Percentiles rank a stretch among this genome's conserved stretches.
Evolutionary conservation across 805 yeast species (phyloP).

Genomic region (Spathaspora sp.): DNA sequence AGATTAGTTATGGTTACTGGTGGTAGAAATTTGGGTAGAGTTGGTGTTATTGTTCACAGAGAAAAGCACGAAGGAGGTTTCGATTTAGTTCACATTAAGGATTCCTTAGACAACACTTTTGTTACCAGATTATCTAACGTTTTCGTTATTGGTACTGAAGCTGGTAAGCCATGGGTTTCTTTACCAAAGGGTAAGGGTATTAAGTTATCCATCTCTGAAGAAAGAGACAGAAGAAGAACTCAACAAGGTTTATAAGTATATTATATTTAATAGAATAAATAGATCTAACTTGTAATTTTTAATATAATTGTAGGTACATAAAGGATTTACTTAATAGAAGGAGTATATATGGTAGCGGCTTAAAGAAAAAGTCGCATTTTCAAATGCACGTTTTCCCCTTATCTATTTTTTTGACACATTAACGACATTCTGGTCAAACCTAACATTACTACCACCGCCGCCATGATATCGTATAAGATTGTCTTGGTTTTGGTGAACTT

Average conservation of each 20-base stretch:
- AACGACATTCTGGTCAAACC: neutral
- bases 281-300: neutral
- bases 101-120: slow-evolving; percentile 38
- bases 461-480: neutral
- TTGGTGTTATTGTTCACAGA: slow-evolving; percentile 41
- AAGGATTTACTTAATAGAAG: too few species aligned
- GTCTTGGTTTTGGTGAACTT: neutral
- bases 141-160: slow-evolving; percentile 39
- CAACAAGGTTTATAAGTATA: slow-evolving; percentile 31
- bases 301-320: neutral
- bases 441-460: neutral
- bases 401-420: too few species aligned
- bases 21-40: slow-evolving; percentile 42
- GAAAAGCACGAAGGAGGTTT: slow-evolving; percentile 43
- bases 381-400: too few species aligned
- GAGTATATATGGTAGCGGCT: too few species aligned
- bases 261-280: neutral
- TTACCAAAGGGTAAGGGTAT: slow-evolving; percentile 46
- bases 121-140: slow-evolving; percentile 41
- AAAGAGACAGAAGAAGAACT: slow-evolving; percentile 45
- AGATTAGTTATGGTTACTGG: slow-evolving; percentile 41
- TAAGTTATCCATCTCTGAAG: slow-evolving; percentile 39
- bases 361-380: too few species aligned
- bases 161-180: slow-evolving; percentile 37
- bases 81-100: slow-evolving; percentile 41